Evolutionary conservation across 345 rosid genomes (phyloP), one percentile per base, ranked within the genome.

Genomic region (Populus alba): DNA sequence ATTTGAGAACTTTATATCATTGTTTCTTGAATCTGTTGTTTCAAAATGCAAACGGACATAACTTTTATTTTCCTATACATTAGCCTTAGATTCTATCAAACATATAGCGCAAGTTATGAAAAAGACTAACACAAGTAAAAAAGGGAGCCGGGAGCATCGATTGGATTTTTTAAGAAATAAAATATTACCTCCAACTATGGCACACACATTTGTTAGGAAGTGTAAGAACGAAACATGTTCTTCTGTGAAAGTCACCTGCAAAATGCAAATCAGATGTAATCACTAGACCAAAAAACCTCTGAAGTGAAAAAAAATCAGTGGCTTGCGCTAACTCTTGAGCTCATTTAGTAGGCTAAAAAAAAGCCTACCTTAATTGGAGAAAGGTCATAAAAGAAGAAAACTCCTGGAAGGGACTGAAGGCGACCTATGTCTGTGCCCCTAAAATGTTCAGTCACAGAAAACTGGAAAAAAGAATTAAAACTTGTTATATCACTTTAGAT

Each of bases 331-430:
- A 10, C 45, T 65, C 66, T 39, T 20, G 33, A 67, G 68, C 37
- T 79, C 55, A 41, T 35, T 31, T 29, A 77, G 72, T n/a, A 59
- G 41, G 68, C 13, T 10, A 22, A 18, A 6, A 33, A 66, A 81
- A 59, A 72, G 57, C 79, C 68, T 33, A 94, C 99, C 99, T 96
- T 96, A 77, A 96, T 94, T 20, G 99, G 98, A 73, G 99, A 96
- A 63, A 96, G 98, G 81, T 96, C 99, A 87, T 96, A 94, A 81
- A 94, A 91, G 92, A 96, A 91, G 93, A 94, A 96, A 70, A 96
- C 92, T 76, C 97, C 99, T 1, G 97, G 95, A 43, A 89, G 88
- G 61, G 97, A 80, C 80, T 91, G 97, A 35, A 93, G 87, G 5
- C 72, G 89, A 72, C 95, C 96, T 23, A 82, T 77, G 22, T 90